Percentiles rank a stretch among this genome's conserved stretches.
These are phyloP conservation scores for Jaenimonas drosophilae DNA, from an alignment of 208 protist genomes.

Conservation along the genomic window DNA sequence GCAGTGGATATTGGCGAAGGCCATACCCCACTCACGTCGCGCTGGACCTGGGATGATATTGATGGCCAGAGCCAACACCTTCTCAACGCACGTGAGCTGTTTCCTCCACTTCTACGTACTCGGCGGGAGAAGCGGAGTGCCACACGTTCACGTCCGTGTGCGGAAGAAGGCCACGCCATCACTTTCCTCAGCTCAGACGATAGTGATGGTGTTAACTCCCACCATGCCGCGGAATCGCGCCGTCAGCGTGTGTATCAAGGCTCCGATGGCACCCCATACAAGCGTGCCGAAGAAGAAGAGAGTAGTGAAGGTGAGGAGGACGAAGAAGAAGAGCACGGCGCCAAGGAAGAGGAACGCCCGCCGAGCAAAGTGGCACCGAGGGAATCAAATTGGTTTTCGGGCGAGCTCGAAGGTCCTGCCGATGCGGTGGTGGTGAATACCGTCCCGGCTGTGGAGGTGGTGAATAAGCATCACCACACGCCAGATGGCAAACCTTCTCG, in stretches of 20 bases:
- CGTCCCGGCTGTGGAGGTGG: too few relatives aligned
- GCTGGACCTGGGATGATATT: constrained; percentile 70
- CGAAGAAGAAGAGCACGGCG: too few relatives aligned
- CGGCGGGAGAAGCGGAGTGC: not conserved
- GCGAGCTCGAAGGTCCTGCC: too few relatives aligned
- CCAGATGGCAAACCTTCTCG: too few relatives aligned
- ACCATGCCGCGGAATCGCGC: constrained; percentile 54
- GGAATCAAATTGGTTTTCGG: too few relatives aligned
- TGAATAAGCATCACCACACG: too few relatives aligned
- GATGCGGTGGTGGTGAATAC: too few relatives aligned
- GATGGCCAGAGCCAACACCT: constrained; percentile 62
- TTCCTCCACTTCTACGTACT: constrained; percentile 58
- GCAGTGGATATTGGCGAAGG: constrained; percentile 68
- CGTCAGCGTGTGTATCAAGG: constrained; percentile 7
- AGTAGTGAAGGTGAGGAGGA: constrained; percentile 1
- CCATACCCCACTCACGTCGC: constrained; percentile 8
- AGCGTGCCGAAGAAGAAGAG: not conserved
- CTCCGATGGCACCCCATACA: not conserved
- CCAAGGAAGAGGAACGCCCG: too few relatives aligned
- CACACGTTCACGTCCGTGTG: constrained; percentile 10
- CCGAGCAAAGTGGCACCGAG: too few relatives aligned
- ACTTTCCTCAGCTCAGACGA: constrained; percentile 85
- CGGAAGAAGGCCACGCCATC: constrained; percentile 33
- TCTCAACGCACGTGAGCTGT: constrained; percentile 42
- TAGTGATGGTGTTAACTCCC: constrained; percentile 67